Conservation (phyloP, 2,329 filamentous ascomycete genomes). For the Fusarium algeriense region DNA sequence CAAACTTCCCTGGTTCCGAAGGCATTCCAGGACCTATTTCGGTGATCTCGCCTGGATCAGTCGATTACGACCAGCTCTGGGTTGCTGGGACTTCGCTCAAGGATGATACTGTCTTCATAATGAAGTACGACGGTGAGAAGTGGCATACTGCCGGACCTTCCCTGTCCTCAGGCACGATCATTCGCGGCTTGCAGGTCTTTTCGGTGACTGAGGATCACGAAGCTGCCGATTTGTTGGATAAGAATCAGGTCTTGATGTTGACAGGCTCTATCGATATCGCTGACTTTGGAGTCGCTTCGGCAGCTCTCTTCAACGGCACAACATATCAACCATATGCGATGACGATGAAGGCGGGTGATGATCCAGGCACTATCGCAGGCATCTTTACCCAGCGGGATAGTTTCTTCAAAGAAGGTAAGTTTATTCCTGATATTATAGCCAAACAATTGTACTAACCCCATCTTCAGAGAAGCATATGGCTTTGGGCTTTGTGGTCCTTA, state of each 20-base stretch:
- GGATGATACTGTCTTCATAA: conserved; percentile 79
- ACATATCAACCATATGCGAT: conserved; percentile 83
- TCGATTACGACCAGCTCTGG: conserved; percentile 82
- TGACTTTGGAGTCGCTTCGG: conserved; percentile 83
- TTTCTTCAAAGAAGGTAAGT: conserved; percentile 78
- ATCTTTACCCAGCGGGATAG: conserved; percentile 87
- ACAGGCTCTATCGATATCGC: conserved; percentile 85
- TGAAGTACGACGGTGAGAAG: conserved; percentile 81
- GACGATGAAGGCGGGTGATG: conserved; percentile 74
- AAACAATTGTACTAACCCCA: conserved; percentile 27
- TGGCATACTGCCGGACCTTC: conserved; percentile 75
- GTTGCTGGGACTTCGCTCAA: conserved; percentile 75
- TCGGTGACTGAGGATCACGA: conserved; percentile 76
- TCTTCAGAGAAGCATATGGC: conserved; percentile 67
- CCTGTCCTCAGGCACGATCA: conserved; percentile 74
- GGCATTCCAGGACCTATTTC: conserved; percentile 84
- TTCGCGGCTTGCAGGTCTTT: conserved; percentile 87
- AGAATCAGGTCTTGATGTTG: conserved; percentile 80
- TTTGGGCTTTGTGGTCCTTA: conserved; percentile 82
- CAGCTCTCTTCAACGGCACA: conserved; percentile 88
- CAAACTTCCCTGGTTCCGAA: conserved; percentile 69
- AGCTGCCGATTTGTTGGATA: conserved; percentile 71
- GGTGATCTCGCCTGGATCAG: conserved; percentile 79
- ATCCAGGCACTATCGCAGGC: conserved; percentile 79
- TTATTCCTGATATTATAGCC: conserved; percentile 33